A percentile compares a stretch with the other conserved stretches of the same genome.
These are phyloP conservation scores for Tolypocladium nubicola DNA, from an alignment of 2,329 filamentous ascomycete species.

Conservation along the genomic window DNA sequence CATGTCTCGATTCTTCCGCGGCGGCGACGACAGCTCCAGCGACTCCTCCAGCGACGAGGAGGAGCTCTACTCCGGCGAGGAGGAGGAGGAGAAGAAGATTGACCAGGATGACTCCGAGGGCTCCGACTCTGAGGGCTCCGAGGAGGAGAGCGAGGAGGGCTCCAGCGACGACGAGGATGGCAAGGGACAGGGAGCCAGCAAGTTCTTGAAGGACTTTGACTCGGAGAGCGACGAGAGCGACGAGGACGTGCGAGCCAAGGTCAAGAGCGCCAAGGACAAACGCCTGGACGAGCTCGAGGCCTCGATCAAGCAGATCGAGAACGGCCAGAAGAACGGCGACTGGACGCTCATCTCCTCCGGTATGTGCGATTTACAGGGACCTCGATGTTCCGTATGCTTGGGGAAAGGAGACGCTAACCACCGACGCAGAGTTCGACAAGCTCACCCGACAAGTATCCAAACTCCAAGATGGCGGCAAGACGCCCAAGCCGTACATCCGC, in stretches of 20 bases:
- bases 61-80: constrained; percentile 63
- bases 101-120: constrained; percentile 19
- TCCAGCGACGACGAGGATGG: constrained; percentile 55
- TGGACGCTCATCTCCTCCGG: constrained; percentile 88
- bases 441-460: constrained; percentile 79
- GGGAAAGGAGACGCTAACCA: constrained; percentile 2
- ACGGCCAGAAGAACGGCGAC: constrained; percentile 94
- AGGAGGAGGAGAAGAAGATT: constrained; percentile 32
- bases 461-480: constrained; percentile 64
- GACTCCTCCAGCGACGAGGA: constrained; percentile 96
- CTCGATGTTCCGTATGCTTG: not conserved
- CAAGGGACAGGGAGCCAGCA: constrained; percentile 59
- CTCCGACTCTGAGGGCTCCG: constrained; percentile 30
- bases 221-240: constrained; percentile 79
- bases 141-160: constrained; percentile 42
- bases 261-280: constrained; percentile 99
- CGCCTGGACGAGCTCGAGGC: constrained; percentile 85
- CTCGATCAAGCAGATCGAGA: constrained; percentile 85
- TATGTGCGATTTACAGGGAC: constrained; percentile 31
- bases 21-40: constrained; percentile 83
- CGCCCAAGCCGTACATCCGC: constrained; percentile 88
- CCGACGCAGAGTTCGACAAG: constrained; percentile 73
- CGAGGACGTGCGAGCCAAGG: constrained; percentile 72
- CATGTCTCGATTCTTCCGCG: constrained; percentile 97
- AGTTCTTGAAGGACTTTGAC: constrained; percentile 69